Evolutionary conservation across 2,329 filamentous ascomycete species (phyloP).

Genomic region (Gyromitra esculenta): DNA sequence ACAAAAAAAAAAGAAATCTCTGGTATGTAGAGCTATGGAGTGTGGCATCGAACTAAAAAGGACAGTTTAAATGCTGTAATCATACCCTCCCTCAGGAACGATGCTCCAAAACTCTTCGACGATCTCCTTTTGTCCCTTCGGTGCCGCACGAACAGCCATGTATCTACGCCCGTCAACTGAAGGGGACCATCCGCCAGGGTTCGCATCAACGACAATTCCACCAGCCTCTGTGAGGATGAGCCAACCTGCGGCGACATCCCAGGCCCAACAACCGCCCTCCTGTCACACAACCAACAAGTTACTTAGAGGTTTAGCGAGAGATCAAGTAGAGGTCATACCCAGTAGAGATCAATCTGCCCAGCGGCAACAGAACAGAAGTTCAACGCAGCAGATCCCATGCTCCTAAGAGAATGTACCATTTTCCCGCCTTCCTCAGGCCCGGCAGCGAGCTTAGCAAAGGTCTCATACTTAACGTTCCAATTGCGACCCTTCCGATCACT

Average conservation of each 20-base stretch:
- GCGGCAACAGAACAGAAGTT: conserved; percentile 78
- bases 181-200: conserved; percentile 76
- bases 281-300: conserved; percentile 47
- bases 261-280: conserved; percentile 83
- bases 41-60: conserved; percentile 1
- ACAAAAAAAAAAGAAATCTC: conserved; percentile 20
- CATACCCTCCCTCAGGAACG: conserved; percentile 46
- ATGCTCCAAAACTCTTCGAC: conserved; percentile 71
- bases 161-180: conserved; percentile 70
- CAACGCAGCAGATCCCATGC: conserved; percentile 76
- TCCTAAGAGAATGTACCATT: conserved; percentile 80
- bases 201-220: conserved; percentile 75
- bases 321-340: conserved; percentile 61
- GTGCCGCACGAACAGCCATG: conserved; percentile 71
- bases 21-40: conserved; percentile 10
- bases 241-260: conserved; percentile 87
- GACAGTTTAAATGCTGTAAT: conserved; percentile 34
- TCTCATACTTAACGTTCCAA: conserved; percentile 73
- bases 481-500: conserved; percentile 74
- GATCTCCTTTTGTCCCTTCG: conserved; percentile 69
- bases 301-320: neutral
- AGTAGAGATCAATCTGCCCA: conserved; percentile 77
- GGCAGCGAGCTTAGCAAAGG: conserved; percentile 71
- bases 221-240: conserved; percentile 78
- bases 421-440: conserved; percentile 71